These are phyloP conservation scores for Cyberlindnera sargentensis DNA, from an alignment of 805 yeast species.

Conservation along the genomic window DNA sequence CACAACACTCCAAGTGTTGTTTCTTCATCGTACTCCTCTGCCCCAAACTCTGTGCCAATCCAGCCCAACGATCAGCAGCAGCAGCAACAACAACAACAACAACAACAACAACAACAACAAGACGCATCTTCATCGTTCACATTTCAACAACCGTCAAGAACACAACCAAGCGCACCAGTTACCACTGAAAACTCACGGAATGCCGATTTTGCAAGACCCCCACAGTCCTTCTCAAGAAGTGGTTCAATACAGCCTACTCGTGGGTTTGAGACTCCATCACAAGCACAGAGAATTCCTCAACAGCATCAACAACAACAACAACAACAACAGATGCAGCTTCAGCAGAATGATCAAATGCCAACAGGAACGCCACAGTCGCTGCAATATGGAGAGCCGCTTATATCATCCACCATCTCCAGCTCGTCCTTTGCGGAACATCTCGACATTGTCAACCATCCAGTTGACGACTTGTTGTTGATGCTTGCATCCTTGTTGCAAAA, in stretches of 20 bases:
- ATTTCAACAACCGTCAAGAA: conserved; percentile 27
- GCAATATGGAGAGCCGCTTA: conserved; percentile 6
- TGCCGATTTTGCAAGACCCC: conserved; percentile 15
- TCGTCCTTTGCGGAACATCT: conserved; percentile 10
- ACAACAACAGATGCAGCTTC: conserved; percentile 5
- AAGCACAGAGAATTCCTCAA: neutral
- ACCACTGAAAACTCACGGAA: conserved; percentile 10
- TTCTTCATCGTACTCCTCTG: conserved; percentile 37
- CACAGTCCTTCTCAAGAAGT: conserved; percentile 3
- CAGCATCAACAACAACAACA: conserved; percentile 10
- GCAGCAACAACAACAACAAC: conserved; percentile 24
- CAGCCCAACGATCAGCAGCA: conserved; percentile 1
- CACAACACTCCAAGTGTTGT: conserved; percentile 45
- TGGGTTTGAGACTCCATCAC: conserved; percentile 7
- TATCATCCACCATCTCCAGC: neutral
- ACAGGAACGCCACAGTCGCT: conserved; percentile 13
- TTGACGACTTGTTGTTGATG: conserved; percentile 76
- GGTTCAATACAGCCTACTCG: conserved; percentile 6
- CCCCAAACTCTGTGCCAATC: conserved; percentile 22
- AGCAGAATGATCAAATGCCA: conserved; percentile 1
- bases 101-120: conserved; percentile 18
- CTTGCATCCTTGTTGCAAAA: conserved; percentile 77
- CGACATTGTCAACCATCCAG: conserved; percentile 76
- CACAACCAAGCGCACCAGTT: conserved; percentile 49
- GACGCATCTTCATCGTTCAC: conserved; percentile 11